Conservation (phyloP, 768 basidiomycete species). For the Lactifluus subvellereus region DNA sequence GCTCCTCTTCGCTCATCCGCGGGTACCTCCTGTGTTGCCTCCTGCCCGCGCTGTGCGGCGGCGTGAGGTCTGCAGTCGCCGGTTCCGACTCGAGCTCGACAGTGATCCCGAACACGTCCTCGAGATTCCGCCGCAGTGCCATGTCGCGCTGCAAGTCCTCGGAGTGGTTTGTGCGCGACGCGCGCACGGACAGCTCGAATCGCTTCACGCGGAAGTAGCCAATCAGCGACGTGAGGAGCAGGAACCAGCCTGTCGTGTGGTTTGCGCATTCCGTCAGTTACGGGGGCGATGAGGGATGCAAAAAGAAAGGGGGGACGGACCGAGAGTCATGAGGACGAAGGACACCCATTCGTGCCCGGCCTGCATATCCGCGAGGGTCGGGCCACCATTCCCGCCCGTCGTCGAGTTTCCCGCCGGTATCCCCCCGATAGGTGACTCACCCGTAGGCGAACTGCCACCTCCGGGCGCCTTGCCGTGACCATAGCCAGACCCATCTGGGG, state of each 20-base stretch:
- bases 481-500: background rate
- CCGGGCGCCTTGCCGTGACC: background rate
- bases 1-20: conserved; percentile 10
- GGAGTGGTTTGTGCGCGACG: conserved; percentile 24
- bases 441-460: background rate
- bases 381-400: conserved; percentile 7
- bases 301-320: conserved; percentile 33
- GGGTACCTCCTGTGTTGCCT: background rate
- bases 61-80: background rate
- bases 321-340: conserved; percentile 87
- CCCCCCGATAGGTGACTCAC: conserved; percentile 10
- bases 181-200: conserved; percentile 70
- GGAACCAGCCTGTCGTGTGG: conserved; percentile 68
- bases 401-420: conserved; percentile 20
- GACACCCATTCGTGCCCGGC: conserved; percentile 82
- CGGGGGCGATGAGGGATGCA: background rate
- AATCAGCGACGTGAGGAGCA: conserved; percentile 76
- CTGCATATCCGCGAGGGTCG: conserved; percentile 5
- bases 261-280: too few relatives aligned
- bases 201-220: conserved; percentile 82
- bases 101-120: conserved; percentile 21
- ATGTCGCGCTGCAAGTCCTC: conserved; percentile 17
- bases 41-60: background rate
- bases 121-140: conserved; percentile 17
- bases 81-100: conserved; percentile 2